Evolutionary conservation across 1,284 basidiomycete species (phyloP), one percentile per base, ranked within the genome.

Genomic region (Sporisorium reilianum): DNA sequence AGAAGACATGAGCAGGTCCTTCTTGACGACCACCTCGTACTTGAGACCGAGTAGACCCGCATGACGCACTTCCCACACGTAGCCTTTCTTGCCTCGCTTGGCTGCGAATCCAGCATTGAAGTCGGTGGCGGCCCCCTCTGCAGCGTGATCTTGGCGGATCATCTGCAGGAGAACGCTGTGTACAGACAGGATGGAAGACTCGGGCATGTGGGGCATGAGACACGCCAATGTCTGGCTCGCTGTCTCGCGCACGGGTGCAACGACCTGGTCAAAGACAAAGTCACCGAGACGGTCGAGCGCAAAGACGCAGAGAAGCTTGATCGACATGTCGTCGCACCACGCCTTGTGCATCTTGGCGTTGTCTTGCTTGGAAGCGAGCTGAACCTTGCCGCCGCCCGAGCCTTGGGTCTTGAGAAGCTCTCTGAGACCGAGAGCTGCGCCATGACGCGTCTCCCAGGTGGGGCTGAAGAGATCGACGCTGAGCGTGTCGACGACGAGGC

Each of bases 221-320:
- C 94, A 91, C 5, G 95, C 96, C 1, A 99, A 88, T 0, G 95
- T 95, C 85, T 99, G 97, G 20, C 94, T 94, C 1, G 94, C 94
- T 0, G 93, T 97, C 85, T 99, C 97, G 50, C 97, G 90, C 2
- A 99, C 96, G 26, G 97, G 97, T 6, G 96, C 96, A 20, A 99
- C 90, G 50, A 98, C 94, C 89, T 94, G 95, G 83, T 99, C 97
- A 8, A 95, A 93, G 44, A 98, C 91, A 83, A 97, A 99, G 86
- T 99, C 97, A 9, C 95, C 95, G 78, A 99, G 97, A 16, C 97
- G 90, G 85, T 99, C 97, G 20, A 98, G 88, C n/a, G 95, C 91
- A 75, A 99, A 92, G 12, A 99, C 90, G 75, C 91, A 93, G 2
- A 99, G 89, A 53, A 98, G 90, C 76, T 92, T 92, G 11, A 93